Base-by-base conservation (phyloP, 768 basidiomycete genomes). In the Pleurotus platypus region DNA sequence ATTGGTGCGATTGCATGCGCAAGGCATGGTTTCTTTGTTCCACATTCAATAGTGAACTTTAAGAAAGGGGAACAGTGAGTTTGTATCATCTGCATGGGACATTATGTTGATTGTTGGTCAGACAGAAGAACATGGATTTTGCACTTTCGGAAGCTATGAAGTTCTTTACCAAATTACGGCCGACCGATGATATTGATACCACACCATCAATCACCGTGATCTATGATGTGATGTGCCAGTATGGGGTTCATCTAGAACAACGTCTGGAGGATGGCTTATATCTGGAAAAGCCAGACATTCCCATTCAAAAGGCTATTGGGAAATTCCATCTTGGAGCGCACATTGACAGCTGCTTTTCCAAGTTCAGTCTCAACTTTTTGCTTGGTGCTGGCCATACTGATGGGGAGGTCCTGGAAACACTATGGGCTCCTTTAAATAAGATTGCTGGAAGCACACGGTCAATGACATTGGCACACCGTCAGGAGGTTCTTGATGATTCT, bases 401-500 rank as follows among this genome's bases (percentile, higher is more conserved):
- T 61, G 70, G 75, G 0, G 73, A 78, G 49, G 72, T 61, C 0
- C 63, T 70, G 0, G 76, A 78, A 45, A 60, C 65, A 0, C 53
- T 59, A 0, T 78, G 75, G 76, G 50, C 68, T 0, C 55, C 54
- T 0, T 47, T 68, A 4, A 73, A 75, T 40, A 46, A 56, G 0
- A 57, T 62, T 0, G 66, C 69, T 1, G 54, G 59, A 0, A 67
- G 66, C 40, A 73, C 69, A 0, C 56, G 63, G 5, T 69, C 73
- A 20, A 76, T 73, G 73, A 64, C 64, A 0, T 64, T 66, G 0
- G 61, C 74, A 18, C 56, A 68, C 45, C 30, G 66, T 0, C 48
- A 60, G 2, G 72, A 73, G 20, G 66, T 65, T 0, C 57, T 80
- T 0, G 73, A 80, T 42, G 72, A 76, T 13, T 64, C 70, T 8